Base-by-base conservation (phyloP, 441 rosid species). In the Jatropha podagrica region DNA sequence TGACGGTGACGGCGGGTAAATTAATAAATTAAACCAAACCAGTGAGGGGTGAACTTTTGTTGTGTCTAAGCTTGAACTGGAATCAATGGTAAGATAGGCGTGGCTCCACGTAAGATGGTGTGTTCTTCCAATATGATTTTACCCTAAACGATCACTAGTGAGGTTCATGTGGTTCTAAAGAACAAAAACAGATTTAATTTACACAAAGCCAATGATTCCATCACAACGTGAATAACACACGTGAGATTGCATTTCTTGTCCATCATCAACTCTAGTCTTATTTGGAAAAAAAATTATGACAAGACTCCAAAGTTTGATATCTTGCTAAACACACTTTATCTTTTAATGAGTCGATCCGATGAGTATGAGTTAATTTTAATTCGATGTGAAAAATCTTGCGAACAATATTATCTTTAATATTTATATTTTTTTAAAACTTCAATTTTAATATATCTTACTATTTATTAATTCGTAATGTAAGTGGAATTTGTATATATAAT, bases 61-160 rank as follows among this genome's bases (percentile, higher is more conserved):
- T 38, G 12, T 26, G 27, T 56, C 11, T 17, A 37, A 60, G 26
- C 15, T 26, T 62, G 14, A 7, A 18, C 69, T 37, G 60, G 13
- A 62, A 54, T 63, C 32, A 64, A 58, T 65, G 32, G 3, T 17
- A 49, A 20, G 10, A 15, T 58, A 71, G 74, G 68, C 68, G 79
- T 80, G 77, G 78, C 75, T 58, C 71, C 79, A 76, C 68, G 79
- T 73, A 68, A 68, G 79, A 54, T 2, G 15, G 54, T 65, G 48
- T 62, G 68, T 44, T 26, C 17, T 13, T 71, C 48, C 38, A 37
- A 62, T 12, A 32, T 2, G 69, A 48, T 37, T 74, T 46, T 71
- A 65, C 74, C 65, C 65, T 48, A 2, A 54, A 6, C 17, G 58
- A 18, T 32, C 32, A 32, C 5, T 69, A 70, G 69, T 79, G 60